Evolutionary conservation across 768 basidiomycete species (phyloP).

Genomic region (Boletus fagicola): DNA sequence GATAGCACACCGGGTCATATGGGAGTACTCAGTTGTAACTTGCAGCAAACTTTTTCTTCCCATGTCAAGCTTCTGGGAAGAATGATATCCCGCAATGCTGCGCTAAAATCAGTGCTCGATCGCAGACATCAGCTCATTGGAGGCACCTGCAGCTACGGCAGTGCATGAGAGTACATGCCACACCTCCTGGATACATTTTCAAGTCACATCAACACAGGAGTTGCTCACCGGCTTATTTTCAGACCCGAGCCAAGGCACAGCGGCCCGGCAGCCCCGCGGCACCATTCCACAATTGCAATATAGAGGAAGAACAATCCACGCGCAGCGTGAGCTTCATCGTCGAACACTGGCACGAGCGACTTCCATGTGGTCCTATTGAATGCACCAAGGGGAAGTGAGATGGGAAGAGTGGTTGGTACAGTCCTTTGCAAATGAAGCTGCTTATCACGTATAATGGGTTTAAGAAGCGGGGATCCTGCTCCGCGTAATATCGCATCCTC

Average conservation of each 20-base stretch:
- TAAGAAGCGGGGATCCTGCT: neutral
- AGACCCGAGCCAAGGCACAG: neutral
- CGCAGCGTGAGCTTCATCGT: neutral
- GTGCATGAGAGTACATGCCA: neutral
- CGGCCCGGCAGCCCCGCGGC: neutral
- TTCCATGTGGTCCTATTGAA: neutral
- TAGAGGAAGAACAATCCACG: neutral
- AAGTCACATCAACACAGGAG: neutral
- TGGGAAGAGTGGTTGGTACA: neutral
- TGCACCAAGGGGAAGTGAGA: neutral
- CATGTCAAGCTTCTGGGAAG: neutral
- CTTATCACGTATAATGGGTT: neutral
- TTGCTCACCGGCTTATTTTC: neutral
- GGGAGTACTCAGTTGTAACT: neutral
- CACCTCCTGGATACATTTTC: neutral
- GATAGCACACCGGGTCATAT: neutral
- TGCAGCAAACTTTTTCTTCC: neutral
- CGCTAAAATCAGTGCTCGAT: neutral
- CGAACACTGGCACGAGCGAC: neutral
- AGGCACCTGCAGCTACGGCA: neutral
- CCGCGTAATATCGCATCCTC: neutral
- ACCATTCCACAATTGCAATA: neutral
- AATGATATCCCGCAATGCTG: neutral
- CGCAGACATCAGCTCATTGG: neutral
- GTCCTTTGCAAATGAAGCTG: neutral